Evolutionary conservation across 768 basidiomycete species (phyloP).

Genomic region (Tulasnella sp.): DNA sequence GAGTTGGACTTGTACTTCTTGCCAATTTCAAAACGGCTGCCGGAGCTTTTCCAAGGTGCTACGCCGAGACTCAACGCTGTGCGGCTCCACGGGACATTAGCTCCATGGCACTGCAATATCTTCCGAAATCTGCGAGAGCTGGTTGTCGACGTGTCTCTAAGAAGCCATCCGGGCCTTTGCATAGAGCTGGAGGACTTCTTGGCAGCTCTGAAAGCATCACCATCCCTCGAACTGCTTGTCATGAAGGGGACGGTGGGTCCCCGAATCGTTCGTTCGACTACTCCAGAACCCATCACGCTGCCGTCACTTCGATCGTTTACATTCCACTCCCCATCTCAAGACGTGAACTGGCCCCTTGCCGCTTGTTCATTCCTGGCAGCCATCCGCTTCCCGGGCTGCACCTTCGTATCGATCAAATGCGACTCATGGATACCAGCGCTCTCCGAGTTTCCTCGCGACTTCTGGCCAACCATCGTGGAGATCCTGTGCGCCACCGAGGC

Average conservation of each 20-base stretch:
- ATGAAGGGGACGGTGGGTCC: background rate
- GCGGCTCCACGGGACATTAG: background rate
- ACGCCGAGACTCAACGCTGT: background rate
- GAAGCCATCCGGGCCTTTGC: background rate
- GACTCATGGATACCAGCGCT: background rate
- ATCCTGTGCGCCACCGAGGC: background rate
- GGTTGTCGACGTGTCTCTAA: background rate
- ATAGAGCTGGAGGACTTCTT: background rate
- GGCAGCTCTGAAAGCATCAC: background rate
- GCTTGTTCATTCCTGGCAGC: background rate
- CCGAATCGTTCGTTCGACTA: background rate
- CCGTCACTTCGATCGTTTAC: background rate
- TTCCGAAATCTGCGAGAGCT: background rate
- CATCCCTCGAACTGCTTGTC: background rate
- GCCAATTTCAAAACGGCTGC: background rate
- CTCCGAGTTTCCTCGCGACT: background rate
- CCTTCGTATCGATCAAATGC: background rate
- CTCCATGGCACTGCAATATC: background rate
- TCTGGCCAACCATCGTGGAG: background rate
- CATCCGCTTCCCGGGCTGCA: background rate
- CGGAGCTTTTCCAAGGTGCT: background rate
- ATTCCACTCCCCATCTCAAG: background rate
- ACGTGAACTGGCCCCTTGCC: too few species aligned
- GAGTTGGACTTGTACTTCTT: background rate
- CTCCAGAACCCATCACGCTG: background rate